phyloP scores from a whole-genome alignment of 768 basidiomycete genomes.

The Hemileccinum impolitum region DNA sequence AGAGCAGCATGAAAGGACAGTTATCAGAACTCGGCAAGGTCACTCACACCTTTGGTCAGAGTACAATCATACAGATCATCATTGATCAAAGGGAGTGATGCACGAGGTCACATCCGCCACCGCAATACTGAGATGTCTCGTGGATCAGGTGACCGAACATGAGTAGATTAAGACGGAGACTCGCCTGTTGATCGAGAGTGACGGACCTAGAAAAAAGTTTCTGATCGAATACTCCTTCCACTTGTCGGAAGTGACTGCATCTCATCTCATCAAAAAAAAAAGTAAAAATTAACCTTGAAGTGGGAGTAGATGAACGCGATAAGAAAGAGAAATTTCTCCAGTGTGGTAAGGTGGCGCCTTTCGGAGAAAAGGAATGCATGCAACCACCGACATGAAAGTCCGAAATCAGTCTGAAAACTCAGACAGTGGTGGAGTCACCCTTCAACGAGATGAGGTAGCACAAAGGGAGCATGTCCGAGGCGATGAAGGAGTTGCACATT shows the following conservation, averaged over 20 bases:
- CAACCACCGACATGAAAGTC: slow-evolving; percentile 31
- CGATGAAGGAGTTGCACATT: slow-evolving; percentile 7
- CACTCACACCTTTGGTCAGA: slow-evolving; percentile 14
- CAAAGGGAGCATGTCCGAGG: slow-evolving; percentile 5
- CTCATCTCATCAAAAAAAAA: slow-evolving; percentile 14
- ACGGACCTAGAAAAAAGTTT: slow-evolving; percentile 18
- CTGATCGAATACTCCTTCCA: slow-evolving; percentile 13
- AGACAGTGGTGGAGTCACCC: slow-evolving; percentile 21
- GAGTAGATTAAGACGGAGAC: slow-evolving; percentile 17
- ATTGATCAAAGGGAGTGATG: slow-evolving; percentile 20
- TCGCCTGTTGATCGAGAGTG: slow-evolving; percentile 10
- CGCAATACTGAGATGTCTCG: slow-evolving; percentile 9
- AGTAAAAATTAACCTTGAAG: slow-evolving; percentile 15
- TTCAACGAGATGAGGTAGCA: slow-evolving; percentile 9
- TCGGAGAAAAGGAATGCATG: slow-evolving; percentile 22
- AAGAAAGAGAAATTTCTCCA: slow-evolving; percentile 13
- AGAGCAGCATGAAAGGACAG: slow-evolving; percentile 12
- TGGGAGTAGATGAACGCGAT: slow-evolving; percentile 21
- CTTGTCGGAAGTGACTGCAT: slow-evolving; percentile 12
- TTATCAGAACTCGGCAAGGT: slow-evolving; percentile 17
- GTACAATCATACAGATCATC: slow-evolving; percentile 13
- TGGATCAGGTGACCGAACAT: slow-evolving; percentile 13
- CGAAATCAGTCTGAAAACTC: slow-evolving; percentile 30
- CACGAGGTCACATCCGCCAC: slow-evolving; percentile 26
- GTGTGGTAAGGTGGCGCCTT: slow-evolving; percentile 21